A percentile compares a stretch with the other conserved stretches of the same genome.
Evolutionary conservation across 805 yeast genomes (phyloP).

Genomic region (Candida berthetii): DNA sequence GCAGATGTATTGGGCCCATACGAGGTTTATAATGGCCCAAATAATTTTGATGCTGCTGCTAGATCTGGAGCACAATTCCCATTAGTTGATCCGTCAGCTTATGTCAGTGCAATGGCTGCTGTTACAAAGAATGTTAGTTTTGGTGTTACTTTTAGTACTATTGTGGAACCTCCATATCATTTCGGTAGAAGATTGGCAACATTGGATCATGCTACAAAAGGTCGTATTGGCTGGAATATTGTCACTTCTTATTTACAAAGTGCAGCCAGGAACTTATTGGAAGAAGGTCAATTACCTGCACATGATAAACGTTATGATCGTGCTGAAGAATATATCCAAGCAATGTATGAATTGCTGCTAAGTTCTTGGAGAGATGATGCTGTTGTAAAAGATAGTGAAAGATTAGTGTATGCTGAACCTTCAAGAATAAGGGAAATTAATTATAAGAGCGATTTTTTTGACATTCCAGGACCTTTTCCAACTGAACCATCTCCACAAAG

Average conservation of each 20-base stretch:
- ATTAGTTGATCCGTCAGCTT: constrained; percentile 28
- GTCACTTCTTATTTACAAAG: constrained; percentile 31
- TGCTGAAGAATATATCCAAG: constrained; percentile 31
- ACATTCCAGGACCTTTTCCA: constrained; percentile 29
- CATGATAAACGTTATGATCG: constrained; percentile 30
- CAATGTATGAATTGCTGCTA: constrained; percentile 26
- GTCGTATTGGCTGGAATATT: constrained; percentile 34
- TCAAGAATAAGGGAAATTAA: constrained; percentile 26
- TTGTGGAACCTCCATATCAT: constrained; percentile 31
- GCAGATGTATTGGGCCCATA: constrained; percentile 32
- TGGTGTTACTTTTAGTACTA: constrained; percentile 30
- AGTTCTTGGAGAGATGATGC: constrained; percentile 32
- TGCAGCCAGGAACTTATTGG: constrained; percentile 28
- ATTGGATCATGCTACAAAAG: constrained; percentile 30
- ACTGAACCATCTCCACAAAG: constrained; percentile 32
- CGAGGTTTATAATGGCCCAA: constrained; percentile 31
- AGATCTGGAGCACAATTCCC: constrained; percentile 24
- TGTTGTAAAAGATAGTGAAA: constrained; percentile 6
- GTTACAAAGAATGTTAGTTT: constrained; percentile 27
- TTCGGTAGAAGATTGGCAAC: constrained; percentile 31
- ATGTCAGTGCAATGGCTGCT: constrained; percentile 31
- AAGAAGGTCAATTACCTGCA: constrained; percentile 24
- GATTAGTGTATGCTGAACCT: constrained; percentile 26
- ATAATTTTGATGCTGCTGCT: constrained; percentile 24
- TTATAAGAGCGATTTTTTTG: constrained; percentile 27